Evolutionary conservation across 257 asterid genomes (phyloP), one percentile per base, ranked within the genome.

Genomic region (Solanum verrucosum): DNA sequence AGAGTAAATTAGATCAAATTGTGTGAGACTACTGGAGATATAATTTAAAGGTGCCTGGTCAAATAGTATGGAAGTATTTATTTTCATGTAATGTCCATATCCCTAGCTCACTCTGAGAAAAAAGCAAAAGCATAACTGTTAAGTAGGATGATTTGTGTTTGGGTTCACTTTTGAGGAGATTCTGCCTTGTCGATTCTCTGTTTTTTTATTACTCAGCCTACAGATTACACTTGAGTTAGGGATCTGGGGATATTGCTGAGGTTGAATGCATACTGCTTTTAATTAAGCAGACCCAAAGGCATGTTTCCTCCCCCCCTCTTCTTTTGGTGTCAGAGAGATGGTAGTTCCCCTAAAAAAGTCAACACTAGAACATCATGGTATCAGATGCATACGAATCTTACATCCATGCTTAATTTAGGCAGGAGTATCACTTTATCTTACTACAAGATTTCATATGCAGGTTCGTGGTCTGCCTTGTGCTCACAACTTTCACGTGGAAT

Each of bases 401-500:
- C 85, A 44, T 27, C 27, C 9, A 13, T 79, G 38, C 70, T 82
- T 15, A 49, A 52, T 29, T 1, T 16, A 46, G 42, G 67, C 1
- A 2, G 68, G 10, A 82, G 70, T 31, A 31, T 16, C 6, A n/a
- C 29, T 21, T 82, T 82, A 14, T 86, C 56, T 86, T 86, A 86
- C 65, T 86, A 34, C n/a, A 46, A 73, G 49, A 73, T 21, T 7
- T 29, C 74, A 60, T 52, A 70, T 86, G 90, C 95, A 96, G 99
- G 99, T 97, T 44, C 94, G 99, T 1, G 99, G 99, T 35, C 98
- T 97, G 75, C 99, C 99, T 8, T 97, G 99, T 91, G 99, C 99
- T 18, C 99, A 97, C 93, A 97, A 97, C 86, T 97, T 97, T 89
- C 99, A 97, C 7, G 99, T 95, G 84, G 99, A 94, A 90, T 97